phyloP scores from a whole-genome alignment of 1,284 basidiomycete species.

The Ustilago shanxiensis region DNA sequence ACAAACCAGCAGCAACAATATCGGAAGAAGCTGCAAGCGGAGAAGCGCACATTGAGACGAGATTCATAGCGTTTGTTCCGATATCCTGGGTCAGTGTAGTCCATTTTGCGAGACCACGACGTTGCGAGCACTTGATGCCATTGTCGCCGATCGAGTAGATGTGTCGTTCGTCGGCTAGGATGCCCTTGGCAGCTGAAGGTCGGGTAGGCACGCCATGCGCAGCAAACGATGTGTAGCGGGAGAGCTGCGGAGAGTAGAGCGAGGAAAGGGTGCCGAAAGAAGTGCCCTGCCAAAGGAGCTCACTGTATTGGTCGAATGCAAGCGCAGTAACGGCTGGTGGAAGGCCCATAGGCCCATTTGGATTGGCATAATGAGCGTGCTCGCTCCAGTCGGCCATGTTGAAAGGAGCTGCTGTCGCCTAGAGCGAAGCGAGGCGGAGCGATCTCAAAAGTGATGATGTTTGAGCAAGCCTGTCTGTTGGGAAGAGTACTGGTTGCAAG shows the following conservation, averaged over 20 bases:
- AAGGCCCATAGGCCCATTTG: conserved; percentile 58
- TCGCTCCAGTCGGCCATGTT: conserved; percentile 66
- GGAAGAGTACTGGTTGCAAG: background rate
- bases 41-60: conserved; percentile 64
- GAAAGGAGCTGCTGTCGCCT: conserved; percentile 2
- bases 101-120: conserved; percentile 71
- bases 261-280: conserved; percentile 81
- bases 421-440: background rate
- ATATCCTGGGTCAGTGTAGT: conserved; percentile 32
- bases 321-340: conserved; percentile 71
- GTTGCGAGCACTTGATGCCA: conserved; percentile 70
- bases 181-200: conserved; percentile 62
- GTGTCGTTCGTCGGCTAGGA: conserved; percentile 69
- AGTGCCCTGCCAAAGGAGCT: conserved; percentile 88
- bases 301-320: conserved; percentile 88
- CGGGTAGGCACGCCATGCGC: conserved; percentile 75
- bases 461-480: background rate
- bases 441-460: background rate
- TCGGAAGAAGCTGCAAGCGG: conserved; percentile 64
- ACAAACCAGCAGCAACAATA: conserved; percentile 61
- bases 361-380: conserved; percentile 59
- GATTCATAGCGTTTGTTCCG: conserved; percentile 46
- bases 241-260: conserved; percentile 78
- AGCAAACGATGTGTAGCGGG: conserved; percentile 74
- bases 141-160: conserved; percentile 69